Conservation (phyloP, 768 basidiomycete genomes). For the Trametes meyenii region DNA sequence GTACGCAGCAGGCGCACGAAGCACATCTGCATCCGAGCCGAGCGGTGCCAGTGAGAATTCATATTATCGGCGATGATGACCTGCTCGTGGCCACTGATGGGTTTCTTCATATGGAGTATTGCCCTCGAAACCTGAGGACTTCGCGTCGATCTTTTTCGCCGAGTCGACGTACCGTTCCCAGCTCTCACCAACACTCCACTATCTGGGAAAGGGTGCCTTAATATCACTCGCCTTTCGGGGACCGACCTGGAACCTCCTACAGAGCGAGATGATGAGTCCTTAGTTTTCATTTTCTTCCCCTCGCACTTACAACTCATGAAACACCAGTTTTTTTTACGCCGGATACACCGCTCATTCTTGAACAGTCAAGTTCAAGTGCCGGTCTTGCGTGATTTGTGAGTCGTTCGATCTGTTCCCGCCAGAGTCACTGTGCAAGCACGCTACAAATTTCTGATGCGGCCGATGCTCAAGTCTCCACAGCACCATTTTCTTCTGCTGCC, state of each 20-base stretch:
- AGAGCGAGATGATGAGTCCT: no score
- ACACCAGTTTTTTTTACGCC: no score
- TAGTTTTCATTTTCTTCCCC: no score
- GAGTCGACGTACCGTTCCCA: not conserved
- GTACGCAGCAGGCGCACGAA: not conserved
- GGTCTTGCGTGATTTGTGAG: not conserved
- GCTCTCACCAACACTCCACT: not conserved
- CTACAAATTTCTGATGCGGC: not conserved
- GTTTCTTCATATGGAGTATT: constrained; percentile 13
- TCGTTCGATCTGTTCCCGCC: not conserved
- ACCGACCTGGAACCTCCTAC: not conserved
- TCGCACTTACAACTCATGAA: no score
- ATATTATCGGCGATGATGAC: not conserved
- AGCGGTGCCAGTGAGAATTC: constrained; percentile 16
- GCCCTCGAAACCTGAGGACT: not conserved
- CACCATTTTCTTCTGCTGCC: not conserved
- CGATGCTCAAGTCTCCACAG: not conserved
- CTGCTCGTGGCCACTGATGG: not conserved
- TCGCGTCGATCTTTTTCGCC: not conserved
- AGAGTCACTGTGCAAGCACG: not conserved
- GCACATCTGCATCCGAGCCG: not conserved
- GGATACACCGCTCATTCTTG: no score
- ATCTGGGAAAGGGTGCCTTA: not conserved
- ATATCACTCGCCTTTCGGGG: not conserved
- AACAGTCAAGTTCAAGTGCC: no score